These are phyloP conservation scores for Colletotrichum echinochloae DNA, from an alignment of 2,329 filamentous ascomycete genomes.

Conservation along the genomic window DNA sequence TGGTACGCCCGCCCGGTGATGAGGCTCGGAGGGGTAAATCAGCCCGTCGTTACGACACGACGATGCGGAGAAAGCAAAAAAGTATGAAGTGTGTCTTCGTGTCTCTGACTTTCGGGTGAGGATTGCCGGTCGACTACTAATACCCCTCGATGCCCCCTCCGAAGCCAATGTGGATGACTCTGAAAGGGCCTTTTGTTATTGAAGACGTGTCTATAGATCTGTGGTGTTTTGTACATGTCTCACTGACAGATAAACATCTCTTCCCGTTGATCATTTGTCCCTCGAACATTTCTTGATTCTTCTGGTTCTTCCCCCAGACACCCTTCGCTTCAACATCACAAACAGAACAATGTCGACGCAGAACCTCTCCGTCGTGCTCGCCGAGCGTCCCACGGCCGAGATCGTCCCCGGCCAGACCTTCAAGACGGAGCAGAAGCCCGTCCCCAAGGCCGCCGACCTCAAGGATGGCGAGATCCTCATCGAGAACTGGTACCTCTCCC, in stretches of 20 bases:
- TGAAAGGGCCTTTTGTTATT: not conserved
- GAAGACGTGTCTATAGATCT: not conserved
- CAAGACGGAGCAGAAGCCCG: constrained; percentile 61
- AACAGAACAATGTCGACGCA: constrained; percentile 55
- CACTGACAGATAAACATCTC: too few species aligned
- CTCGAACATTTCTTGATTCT: not conserved
- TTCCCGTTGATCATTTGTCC: not conserved
- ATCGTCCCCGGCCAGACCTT: constrained; percentile 77
- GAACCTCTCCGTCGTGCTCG: constrained; percentile 68
- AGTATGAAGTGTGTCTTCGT: not conserved
- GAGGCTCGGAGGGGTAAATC: constrained; percentile 6
- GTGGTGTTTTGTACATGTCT: not conserved
- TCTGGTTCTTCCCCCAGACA: not conserved
- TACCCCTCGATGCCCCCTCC: constrained; percentile 9
- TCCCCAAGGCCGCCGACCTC: constrained; percentile 64
- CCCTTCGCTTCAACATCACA: not conserved
- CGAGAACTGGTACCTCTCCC: constrained; percentile 71
- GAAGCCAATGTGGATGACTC: not conserved
- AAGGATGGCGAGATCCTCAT: constrained; percentile 74
- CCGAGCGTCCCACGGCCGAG: constrained; percentile 69
- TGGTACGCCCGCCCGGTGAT: constrained; percentile 4
- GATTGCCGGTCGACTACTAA: not conserved
- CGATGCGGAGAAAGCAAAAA: not conserved
- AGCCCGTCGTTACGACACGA: not conserved
- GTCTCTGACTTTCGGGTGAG: not conserved